Base-by-base conservation (phyloP, 495 filamentous ascomycete genomes). In the Hypomontagnella submonticulosa region DNA sequence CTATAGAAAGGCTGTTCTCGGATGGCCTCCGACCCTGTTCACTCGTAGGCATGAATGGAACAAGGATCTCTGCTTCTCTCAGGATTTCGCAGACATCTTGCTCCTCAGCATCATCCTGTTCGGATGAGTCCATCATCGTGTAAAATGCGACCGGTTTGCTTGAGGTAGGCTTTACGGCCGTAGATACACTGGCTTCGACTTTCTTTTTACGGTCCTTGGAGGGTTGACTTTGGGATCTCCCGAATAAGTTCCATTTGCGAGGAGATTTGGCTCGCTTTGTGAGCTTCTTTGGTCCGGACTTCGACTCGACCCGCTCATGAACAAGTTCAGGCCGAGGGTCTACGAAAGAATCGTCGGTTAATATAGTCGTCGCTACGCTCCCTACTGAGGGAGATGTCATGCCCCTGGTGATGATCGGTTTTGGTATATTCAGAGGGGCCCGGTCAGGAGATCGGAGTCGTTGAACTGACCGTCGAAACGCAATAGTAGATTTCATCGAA, bases 211-310 rank as follows among this genome's bases (percentile, higher is more conserved):
- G 68, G 33, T 73, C 73, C 9, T 67, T 70, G 9, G 71, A 70
- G 59, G 84, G 79, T 12, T 88, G 83, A 18, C 77, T 82, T 18
- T 89, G 85, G 1, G 86, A 86, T 62, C 88, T 84, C 57, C 92
- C 87, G 66, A 96, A 96, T 62, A 96, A 85, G 68, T 91, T 93
- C 92, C 92, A 96, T 67, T 88, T 90, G 55, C 84, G 79, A 32
- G 85, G 81, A 66, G 84, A 80, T 76, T 87, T 77, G 72, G 85
- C 69, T 77, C 83, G 71, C 80, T 90, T 80, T 73, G 84, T 75
- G 23, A 84, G 73, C 63, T 83, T 85, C 71, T 80, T 84, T n/a
- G 80, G 70, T 16, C 63, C 73, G 8, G 60, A 41, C 4, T 63
- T 37, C 2, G 20, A 37, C 15, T 69, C 65, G 8, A 47, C 57